Evolutionary conservation across 805 yeast genomes (phyloP).

Genomic region (Tetrapisispora iriomotensis): DNA sequence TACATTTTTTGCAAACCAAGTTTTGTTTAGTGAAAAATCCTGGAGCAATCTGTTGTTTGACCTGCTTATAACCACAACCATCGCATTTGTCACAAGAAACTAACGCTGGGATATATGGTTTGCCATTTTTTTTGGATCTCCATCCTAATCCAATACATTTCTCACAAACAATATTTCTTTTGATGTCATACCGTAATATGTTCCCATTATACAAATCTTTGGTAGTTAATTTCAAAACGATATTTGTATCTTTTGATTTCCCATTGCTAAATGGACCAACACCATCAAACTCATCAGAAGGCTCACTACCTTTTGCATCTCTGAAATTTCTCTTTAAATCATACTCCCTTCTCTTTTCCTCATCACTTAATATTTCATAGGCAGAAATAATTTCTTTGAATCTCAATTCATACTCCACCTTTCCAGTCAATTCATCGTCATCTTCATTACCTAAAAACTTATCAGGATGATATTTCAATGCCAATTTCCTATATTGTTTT

Average conservation of each 20-base stretch:
- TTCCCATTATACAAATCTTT: conserved; percentile 77
- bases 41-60: conserved; percentile 57
- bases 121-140: conserved; percentile 27
- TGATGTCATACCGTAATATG: conserved; percentile 59
- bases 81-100: conserved; percentile 52
- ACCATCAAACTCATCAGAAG: background rate
- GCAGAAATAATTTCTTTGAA: conserved; percentile 84
- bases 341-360: conserved; percentile 45
- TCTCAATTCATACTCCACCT: conserved; percentile 61
- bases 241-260: conserved; percentile 32
- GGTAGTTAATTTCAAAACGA: conserved; percentile 54
- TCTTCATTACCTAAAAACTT: conserved; percentile 50
- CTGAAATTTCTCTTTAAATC: conserved; percentile 28
- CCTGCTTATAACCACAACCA: conserved; percentile 58
- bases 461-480: conserved; percentile 82
- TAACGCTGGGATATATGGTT: conserved; percentile 35
- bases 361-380: conserved; percentile 73
- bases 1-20: conserved; percentile 56
- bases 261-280: background rate
- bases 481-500: conserved; percentile 76
- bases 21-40: conserved; percentile 61
- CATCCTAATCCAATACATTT: conserved; percentile 73
- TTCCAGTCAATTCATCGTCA: conserved; percentile 29
- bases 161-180: conserved; percentile 63
- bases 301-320: conserved; percentile 32